phyloP scores from a whole-genome alignment of 306 rosid genomes.

The Elaeagnus macrophylla region DNA sequence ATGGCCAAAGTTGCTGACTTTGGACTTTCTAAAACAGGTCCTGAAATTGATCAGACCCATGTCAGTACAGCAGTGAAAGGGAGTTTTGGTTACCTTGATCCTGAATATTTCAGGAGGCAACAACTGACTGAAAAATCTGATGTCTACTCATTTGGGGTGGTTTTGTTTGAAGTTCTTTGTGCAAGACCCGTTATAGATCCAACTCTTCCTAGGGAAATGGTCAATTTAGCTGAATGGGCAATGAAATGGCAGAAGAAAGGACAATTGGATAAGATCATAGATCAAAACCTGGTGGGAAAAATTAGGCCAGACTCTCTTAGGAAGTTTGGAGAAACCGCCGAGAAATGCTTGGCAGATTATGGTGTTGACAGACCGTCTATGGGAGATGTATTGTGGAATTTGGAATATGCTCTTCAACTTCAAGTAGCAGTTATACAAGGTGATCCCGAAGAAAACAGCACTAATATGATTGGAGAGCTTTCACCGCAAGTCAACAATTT shows the following conservation, averaged over 20 bases:
- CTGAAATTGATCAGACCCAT: conserved; percentile 78
- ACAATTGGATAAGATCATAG: conserved; percentile 71
- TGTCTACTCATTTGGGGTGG: conserved; percentile 85
- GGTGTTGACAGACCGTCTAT: conserved; percentile 83
- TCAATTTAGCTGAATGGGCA: conserved; percentile 88
- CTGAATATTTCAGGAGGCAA: conserved; percentile 81
- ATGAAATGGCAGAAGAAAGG: conserved; percentile 85
- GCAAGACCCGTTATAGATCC: conserved; percentile 91
- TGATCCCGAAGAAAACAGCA: conserved; percentile 78
- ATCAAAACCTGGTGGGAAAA: conserved; percentile 50
- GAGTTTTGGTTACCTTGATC: conserved; percentile 85
- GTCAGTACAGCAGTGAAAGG: conserved; percentile 88
- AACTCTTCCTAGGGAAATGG: conserved; percentile 74
- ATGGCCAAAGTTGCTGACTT: conserved; percentile 96
- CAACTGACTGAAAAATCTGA: conserved; percentile 84
- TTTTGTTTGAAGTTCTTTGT: conserved; percentile 72
- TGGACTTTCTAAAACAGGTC: conserved; percentile 75
- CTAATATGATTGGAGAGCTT: conserved; percentile 75
- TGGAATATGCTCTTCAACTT: conserved; percentile 78
- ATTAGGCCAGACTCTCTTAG: conserved; percentile 66
- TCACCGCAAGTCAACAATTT: conserved; percentile 69
- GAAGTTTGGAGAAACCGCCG: conserved; percentile 83
- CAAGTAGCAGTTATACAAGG: conserved; percentile 60
- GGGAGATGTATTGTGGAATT: conserved; percentile 89
- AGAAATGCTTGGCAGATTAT: conserved; percentile 74